These are phyloP conservation scores for Staphylotrichum tortipilum DNA, from an alignment of 495 filamentous ascomycete genomes.

Conservation along the genomic window DNA sequence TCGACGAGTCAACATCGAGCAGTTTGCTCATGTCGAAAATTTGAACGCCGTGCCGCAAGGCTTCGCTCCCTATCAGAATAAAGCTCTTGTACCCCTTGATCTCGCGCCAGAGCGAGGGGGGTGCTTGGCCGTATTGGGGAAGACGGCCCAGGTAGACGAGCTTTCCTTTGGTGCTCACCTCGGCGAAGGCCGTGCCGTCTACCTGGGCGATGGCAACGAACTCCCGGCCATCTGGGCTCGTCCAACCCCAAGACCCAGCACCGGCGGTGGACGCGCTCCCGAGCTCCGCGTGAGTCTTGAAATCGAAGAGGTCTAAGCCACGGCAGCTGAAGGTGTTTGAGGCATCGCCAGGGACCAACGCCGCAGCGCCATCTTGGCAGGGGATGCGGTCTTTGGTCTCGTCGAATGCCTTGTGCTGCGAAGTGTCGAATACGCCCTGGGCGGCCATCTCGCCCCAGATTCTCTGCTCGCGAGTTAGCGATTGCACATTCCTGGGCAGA, in stretches of 20 bases:
- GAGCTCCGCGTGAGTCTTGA: slow-evolving; percentile 42
- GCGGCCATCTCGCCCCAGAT: background rate
- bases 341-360: background rate
- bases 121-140: slow-evolving; percentile 35
- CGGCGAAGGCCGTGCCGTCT: slow-evolving; percentile 50
- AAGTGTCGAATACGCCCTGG: background rate
- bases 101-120: slow-evolving; percentile 41
- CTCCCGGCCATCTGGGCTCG: slow-evolving; percentile 47
- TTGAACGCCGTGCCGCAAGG: slow-evolving; percentile 39
- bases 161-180: slow-evolving; percentile 42
- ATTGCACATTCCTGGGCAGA: background rate
- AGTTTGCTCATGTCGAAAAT: slow-evolving; percentile 45
- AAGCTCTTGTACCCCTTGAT: slow-evolving; percentile 39
- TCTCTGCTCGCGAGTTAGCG: background rate
- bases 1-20: slow-evolving; percentile 12
- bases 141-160: slow-evolving; percentile 49
- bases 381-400: background rate
- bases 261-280: slow-evolving; percentile 35
- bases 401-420: background rate
- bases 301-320: slow-evolving; percentile 43
- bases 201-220: slow-evolving; percentile 49
- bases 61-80: slow-evolving; percentile 42
- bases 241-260: slow-evolving; percentile 49
- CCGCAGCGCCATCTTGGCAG: background rate
- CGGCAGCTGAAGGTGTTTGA: background rate